These are phyloP conservation scores for Neurospora africana DNA, from an alignment of 495 filamentous ascomycete genomes.

Conservation along the genomic window DNA sequence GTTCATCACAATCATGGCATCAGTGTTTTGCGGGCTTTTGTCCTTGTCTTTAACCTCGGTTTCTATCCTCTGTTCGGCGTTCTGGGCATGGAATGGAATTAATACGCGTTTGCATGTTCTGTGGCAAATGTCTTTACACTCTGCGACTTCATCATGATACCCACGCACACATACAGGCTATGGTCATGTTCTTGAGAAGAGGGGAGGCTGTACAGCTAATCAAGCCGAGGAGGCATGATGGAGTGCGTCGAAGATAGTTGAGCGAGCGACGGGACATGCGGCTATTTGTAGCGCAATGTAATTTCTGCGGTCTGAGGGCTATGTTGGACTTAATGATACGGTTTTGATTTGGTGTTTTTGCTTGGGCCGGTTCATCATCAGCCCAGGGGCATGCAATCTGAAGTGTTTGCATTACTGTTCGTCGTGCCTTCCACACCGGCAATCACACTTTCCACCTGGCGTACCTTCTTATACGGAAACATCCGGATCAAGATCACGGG, in stretches of 20 bases:
- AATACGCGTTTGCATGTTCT: background rate
- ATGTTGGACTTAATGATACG: background rate
- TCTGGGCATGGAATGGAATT: background rate
- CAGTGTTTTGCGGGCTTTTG: background rate
- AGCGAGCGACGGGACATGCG: background rate
- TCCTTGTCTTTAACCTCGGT: background rate
- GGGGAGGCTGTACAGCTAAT: background rate
- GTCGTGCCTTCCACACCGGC: background rate
- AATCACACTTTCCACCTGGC: background rate
- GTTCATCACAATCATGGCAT: background rate
- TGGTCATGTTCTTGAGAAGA: background rate
- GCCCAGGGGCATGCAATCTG: background rate
- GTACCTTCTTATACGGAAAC: background rate
- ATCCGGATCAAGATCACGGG: background rate
- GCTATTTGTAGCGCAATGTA: background rate
- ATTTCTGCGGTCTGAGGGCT: background rate
- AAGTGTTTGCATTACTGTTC: background rate
- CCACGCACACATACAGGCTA: background rate
- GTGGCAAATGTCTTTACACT: background rate
- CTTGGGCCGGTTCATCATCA: background rate
- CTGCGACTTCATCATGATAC: background rate
- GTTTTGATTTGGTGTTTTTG: background rate
- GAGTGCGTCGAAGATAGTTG: background rate
- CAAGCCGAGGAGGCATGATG: background rate
- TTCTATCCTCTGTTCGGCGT: background rate